A percentile compares a stretch with the other conserved stretches of the same genome.
Evolutionary conservation across 169 alveolate genomes (phyloP).

Genomic region (Cryptosporidium ryanae): DNA sequence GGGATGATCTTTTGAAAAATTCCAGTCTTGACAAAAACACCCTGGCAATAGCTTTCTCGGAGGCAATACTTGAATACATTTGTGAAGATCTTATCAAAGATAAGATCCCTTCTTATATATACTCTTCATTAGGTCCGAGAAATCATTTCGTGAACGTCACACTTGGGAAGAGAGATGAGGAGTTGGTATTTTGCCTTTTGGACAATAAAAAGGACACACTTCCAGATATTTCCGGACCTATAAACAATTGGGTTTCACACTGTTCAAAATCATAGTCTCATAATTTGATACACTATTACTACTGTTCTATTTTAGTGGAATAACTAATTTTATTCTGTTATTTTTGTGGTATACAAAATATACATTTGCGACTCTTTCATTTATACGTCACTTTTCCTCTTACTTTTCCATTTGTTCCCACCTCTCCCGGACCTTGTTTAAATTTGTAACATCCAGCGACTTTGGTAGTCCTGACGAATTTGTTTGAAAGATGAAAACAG

Average conservation of each 20-base stretch:
- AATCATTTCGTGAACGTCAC: constrained; percentile 28
- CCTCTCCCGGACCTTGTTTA: too few species aligned
- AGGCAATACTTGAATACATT: constrained; percentile 11
- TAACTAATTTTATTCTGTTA: too few species aligned
- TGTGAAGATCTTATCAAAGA: constrained; percentile 1
- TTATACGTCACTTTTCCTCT: too few species aligned
- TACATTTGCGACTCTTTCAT: too few species aligned
- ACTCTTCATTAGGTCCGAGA: neutral
- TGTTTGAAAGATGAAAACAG: too few species aligned
- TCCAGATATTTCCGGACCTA: constrained; percentile 64
- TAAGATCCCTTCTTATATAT: neutral
- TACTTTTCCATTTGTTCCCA: too few species aligned
- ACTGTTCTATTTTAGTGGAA: too few species aligned
- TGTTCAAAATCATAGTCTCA: too few species aligned
- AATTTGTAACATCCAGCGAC: too few species aligned
- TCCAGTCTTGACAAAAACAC: constrained; percentile 2
- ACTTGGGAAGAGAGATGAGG: neutral
- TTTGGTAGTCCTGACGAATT: too few species aligned
- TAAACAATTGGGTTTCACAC: constrained; percentile 16
- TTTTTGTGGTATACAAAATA: too few species aligned
- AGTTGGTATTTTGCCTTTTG: constrained; percentile 10
- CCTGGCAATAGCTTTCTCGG: constrained; percentile 33
- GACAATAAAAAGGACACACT: constrained; percentile 2
- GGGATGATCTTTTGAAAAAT: neutral
- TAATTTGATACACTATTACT: too few species aligned